Percentiles rank a stretch among this genome's conserved stretches.
phyloP scores from a whole-genome alignment of 306 rosid genomes.

The Prosopis cineraria region DNA sequence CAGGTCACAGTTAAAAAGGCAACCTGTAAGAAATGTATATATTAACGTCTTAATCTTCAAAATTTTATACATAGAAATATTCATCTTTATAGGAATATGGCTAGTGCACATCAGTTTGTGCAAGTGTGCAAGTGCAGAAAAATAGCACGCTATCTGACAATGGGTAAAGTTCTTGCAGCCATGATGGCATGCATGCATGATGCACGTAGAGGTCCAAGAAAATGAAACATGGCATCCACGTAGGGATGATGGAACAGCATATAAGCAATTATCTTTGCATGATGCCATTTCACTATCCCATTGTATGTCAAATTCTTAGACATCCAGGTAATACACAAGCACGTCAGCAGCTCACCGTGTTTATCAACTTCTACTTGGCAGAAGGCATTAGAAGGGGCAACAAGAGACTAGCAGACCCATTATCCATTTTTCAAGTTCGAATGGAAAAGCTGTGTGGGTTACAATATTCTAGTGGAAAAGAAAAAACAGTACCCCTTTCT shows the following conservation, averaged over 20 bases:
- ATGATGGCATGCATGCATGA: neutral
- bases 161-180: constrained; percentile 31
- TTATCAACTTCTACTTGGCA: too few species aligned
- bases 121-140: neutral
- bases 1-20: constrained; percentile 84
- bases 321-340: neutral
- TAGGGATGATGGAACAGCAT: neutral
- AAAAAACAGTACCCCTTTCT: neutral
- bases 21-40: constrained; percentile 60
- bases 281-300: neutral
- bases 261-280: neutral
- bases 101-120: neutral
- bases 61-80: neutral
- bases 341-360: neutral
- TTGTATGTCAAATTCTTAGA: too few species aligned
- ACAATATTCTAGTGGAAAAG: constrained; percentile 16
- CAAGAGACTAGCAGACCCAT: neutral
- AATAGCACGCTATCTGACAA: constrained; percentile 6
- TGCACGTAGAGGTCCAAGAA: neutral
- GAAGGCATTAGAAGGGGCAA: neutral
- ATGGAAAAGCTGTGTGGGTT: constrained; percentile 2
- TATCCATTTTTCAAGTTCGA: constrained; percentile 15
- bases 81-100: neutral
- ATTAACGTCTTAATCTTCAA: constrained; percentile 16
- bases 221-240: neutral